Conservation (phyloP, 2,329 filamentous ascomycete species). For the Talaromyces sp. region DNA sequence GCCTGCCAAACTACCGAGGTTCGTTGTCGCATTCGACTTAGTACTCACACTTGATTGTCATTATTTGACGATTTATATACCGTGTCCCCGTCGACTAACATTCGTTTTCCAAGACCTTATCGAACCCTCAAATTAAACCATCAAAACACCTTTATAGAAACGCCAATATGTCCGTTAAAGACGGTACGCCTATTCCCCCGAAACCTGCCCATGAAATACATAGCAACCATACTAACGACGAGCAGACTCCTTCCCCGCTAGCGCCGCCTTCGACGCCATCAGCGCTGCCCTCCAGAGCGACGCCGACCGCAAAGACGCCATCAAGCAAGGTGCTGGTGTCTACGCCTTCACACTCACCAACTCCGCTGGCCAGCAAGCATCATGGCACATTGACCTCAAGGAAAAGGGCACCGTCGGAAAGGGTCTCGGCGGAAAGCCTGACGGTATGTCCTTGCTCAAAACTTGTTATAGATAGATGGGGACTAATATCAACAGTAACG, state of each 20-base stretch:
- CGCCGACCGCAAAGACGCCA: constrained; percentile 75
- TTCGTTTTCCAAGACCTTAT: not conserved
- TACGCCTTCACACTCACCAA: constrained; percentile 96
- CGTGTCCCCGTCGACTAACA: not conserved
- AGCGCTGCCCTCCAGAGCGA: constrained; percentile 67
- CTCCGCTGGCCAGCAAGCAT: constrained; percentile 69
- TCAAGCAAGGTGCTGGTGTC: constrained; percentile 82
- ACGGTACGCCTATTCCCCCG: constrained; percentile 51
- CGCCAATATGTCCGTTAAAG: constrained; percentile 66
- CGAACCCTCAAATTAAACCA: not conserved
- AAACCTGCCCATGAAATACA: not conserved
- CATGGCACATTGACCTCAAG: constrained; percentile 96
- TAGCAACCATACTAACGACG: constrained; percentile 1
- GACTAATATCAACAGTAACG: constrained; percentile 42
- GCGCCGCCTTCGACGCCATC: constrained; percentile 87
- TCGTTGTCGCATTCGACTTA: not conserved
- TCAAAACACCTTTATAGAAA: not conserved
- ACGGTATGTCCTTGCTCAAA: constrained; percentile 55
- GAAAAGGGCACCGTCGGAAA: constrained; percentile 77
- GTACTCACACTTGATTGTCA: not conserved
- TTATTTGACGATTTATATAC: not conserved
- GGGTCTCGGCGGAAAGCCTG: constrained; percentile 75
- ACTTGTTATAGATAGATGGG: not conserved
- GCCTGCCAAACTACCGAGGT: not conserved
- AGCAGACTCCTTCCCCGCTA: constrained; percentile 79